Evolutionary conservation across 1,284 basidiomycete species (phyloP).

Genomic region (Ustilago esculenta): DNA sequence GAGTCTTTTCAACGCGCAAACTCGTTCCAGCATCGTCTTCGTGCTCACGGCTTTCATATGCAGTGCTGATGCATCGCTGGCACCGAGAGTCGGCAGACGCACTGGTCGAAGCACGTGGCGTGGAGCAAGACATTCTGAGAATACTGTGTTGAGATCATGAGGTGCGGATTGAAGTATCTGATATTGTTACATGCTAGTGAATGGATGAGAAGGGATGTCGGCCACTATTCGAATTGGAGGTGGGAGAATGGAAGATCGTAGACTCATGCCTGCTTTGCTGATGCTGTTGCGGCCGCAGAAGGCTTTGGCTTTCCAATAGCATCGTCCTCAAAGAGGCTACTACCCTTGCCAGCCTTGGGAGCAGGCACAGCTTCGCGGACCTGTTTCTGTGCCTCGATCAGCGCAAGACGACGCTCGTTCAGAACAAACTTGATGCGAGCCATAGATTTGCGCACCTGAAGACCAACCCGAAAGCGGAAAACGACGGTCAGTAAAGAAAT

Average conservation of each 20-base stretch:
- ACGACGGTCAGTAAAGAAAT: neutral
- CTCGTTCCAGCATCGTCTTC: too few species aligned
- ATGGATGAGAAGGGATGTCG: neutral
- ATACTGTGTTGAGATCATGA: neutral
- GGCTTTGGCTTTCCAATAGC: neutral
- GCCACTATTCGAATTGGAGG: too few species aligned
- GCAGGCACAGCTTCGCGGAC: conserved; percentile 28
- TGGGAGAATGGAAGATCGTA: too few species aligned
- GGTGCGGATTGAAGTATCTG: neutral
- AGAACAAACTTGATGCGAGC: conserved; percentile 92
- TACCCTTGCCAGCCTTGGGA: conserved; percentile 10
- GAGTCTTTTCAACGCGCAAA: too few species aligned
- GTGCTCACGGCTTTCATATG: too few species aligned
- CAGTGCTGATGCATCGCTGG: too few species aligned
- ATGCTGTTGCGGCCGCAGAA: neutral
- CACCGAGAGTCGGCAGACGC: too few species aligned
- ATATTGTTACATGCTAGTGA: conserved; percentile 24
- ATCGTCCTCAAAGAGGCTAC: conserved; percentile 35
- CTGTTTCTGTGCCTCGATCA: conserved; percentile 73
- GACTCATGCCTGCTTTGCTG: conserved; percentile 4
- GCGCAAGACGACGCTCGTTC: conserved; percentile 87
- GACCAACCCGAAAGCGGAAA: neutral
- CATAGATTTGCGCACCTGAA: conserved; percentile 92
- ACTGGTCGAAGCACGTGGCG: too few species aligned
- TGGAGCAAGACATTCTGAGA: too few species aligned